A percentile compares a stretch with the other conserved stretches of the same genome.
phyloP scores from a whole-genome alignment of 495 filamentous ascomycete species.

The Trichoderma asperelloides region DNA sequence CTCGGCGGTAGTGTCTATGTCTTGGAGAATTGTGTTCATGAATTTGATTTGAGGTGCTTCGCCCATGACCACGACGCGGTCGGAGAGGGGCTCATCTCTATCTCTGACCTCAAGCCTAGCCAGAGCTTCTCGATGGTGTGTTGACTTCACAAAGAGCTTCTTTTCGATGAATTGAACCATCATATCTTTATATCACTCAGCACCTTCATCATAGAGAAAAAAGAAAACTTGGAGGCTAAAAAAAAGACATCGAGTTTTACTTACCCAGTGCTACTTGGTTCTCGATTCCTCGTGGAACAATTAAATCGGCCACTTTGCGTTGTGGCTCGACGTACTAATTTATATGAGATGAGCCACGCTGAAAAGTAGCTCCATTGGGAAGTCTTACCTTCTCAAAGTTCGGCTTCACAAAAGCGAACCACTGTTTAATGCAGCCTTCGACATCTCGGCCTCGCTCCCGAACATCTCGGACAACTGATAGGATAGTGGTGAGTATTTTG shows the following conservation, averaged over 20 bases:
- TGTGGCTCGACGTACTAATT: slow-evolving; percentile 76
- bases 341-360: not conserved
- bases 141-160: slow-evolving; percentile 77
- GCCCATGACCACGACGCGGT: slow-evolving; percentile 60
- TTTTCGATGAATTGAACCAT: slow-evolving; percentile 81
- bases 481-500: not conserved
- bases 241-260: slow-evolving; percentile 15
- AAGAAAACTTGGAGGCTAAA: not conserved
- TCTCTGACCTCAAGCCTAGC: slow-evolving; percentile 58
- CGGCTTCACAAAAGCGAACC: slow-evolving; percentile 92
- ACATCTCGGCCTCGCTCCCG: slow-evolving; percentile 76
- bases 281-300: slow-evolving; percentile 88
- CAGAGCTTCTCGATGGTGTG: slow-evolving; percentile 67
- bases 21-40: slow-evolving; percentile 85
- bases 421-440: slow-evolving; percentile 95
- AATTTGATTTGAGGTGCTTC: slow-evolving; percentile 69
- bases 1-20: slow-evolving; percentile 68
- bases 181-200: slow-evolving; percentile 53
- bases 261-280: slow-evolving; percentile 85
- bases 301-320: slow-evolving; percentile 80
- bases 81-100: slow-evolving; percentile 60
- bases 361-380: not conserved
- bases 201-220: not conserved
- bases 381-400: slow-evolving; percentile 61
- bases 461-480: slow-evolving; percentile 74